A percentile compares a stretch with the other conserved stretches of the same genome.
phyloP scores from a whole-genome alignment of 352 stramenopile species.

The Nothophytophthora sp. region DNA sequence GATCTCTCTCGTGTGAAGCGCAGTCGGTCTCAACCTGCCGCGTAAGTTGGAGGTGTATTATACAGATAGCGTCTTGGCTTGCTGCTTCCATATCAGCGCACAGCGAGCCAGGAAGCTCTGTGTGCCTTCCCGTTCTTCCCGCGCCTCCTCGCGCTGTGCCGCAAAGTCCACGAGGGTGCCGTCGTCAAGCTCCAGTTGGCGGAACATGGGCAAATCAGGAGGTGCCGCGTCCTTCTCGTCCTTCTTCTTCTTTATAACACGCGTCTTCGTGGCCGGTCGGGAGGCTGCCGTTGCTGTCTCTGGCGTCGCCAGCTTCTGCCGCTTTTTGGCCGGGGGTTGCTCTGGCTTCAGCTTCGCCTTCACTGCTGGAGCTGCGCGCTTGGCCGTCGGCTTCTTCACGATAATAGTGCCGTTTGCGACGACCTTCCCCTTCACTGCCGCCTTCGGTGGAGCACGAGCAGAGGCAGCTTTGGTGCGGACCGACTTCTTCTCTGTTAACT shows the following conservation, averaged over 20 bases:
- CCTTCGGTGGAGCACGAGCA: constrained; percentile 11
- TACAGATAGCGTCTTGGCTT: constrained; percentile 25
- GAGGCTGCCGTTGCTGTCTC: background rate
- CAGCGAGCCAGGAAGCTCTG: constrained; percentile 30
- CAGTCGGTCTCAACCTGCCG: no score
- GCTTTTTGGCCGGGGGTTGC: constrained; percentile 14
- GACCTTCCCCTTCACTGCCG: constrained; percentile 12
- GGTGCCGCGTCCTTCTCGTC: constrained; percentile 13
- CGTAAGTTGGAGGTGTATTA: no score
- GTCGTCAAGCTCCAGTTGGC: constrained; percentile 34
- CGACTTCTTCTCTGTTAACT: constrained; percentile 2
- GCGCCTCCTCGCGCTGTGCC: constrained; percentile 26
- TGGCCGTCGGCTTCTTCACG: constrained; percentile 8
- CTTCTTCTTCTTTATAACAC: constrained; percentile 18
- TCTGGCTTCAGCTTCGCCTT: constrained; percentile 8
- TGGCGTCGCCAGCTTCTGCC: constrained; percentile 20
- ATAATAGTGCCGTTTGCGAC: background rate
- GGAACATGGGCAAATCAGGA: constrained; percentile 23
- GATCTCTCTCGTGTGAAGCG: no score
- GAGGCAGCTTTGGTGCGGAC: background rate
- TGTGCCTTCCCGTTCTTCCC: constrained; percentile 23
- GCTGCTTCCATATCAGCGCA: constrained; percentile 36
- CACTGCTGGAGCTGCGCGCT: background rate
- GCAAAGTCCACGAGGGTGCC: constrained; percentile 33
- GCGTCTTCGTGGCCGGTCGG: constrained; percentile 6